Evolutionary conservation across 108 stramenopile species (phyloP), one percentile per base, ranked within the genome.

Genomic region (Skeletonema grethae): DNA sequence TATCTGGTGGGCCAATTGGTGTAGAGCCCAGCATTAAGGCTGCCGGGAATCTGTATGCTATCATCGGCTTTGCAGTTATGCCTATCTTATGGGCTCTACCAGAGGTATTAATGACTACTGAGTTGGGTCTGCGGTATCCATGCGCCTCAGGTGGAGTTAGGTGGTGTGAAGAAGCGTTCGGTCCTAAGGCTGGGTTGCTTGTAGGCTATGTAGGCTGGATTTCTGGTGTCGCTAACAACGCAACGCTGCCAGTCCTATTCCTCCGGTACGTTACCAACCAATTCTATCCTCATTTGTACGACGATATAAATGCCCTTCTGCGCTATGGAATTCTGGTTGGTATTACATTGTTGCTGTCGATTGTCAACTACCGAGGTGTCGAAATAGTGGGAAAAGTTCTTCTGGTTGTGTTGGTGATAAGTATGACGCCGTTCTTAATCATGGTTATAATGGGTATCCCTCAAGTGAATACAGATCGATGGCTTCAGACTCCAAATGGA

Each of bases 31-130:
- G 85, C 3, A 86, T 98, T 1, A 82, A 85, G 9, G 83, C 93
- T 0, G 97, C 84, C 7, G 97, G 97, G 0, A 86, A 90, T 15
- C 72, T 95, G 25, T 92, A 90, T 56, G 83, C 97, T 11, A 71
- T 98, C 7, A 70, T 95, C 15, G 97, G 77, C 9, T 95, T 95
- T 61, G 43, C 85, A n/a, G 46, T 95, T 4, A 70, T 95, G 36
- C 97, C 97, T 0, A 46, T 97, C 20, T 46, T 97, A 1, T 98
- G 97, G 97, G 87, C 92, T 0, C n/a, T 95, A 3, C 96, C 94
- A n/a, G 98, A 98, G 71, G 92, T 92, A 2, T 69, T 95, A 39
- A 88, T 98, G 59, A 97, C 97, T 10, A 92, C 94, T 29, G 96
- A 97, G 69, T 71, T 97, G 38, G 88, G 90, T 20, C 73, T 88